Base-by-base conservation (phyloP, 371 early-diverging fungal species). In the Apophysomyces elegans region DNA sequence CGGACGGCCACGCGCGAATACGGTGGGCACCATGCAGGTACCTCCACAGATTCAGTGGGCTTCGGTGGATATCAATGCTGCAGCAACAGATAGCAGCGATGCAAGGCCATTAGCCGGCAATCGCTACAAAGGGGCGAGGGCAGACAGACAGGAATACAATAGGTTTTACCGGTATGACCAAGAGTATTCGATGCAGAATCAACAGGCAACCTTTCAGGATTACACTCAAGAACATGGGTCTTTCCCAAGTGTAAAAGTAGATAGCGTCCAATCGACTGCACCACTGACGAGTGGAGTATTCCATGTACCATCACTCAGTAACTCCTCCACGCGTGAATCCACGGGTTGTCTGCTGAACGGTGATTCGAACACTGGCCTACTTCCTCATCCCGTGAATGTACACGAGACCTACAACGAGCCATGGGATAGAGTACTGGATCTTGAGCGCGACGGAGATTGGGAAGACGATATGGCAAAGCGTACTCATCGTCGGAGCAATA, bases 1-100 rank as follows among this genome's bases (percentile, higher is more conserved):
- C 36, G 74, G 70, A 13, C 65, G 82, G 5, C 82, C 82, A 14
- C 70, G 82, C 35, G 79, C 82, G 7, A 81, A 70, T 61, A 81
- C 82, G 39, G 62, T 81, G 8, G 82, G 82, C 6, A 76, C 78
- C 1, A 71, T 78, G 70, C 77, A 76, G 26, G 68, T 70, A 7
- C 75, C 78, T 9, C 76, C 74, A 14, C 81, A 73, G 18, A 68
- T 74, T 13, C 78, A 76, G 45, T 45, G 46, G 46, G 46, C 46
- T 7, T n/a, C 46, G 46, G 16, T 45, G 46, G 46, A 45, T 45
- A 16, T 45, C 0, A 45, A 13, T 18, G 4, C 46, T 6, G 16
- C n/a, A n/a, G 46, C 16, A 45, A 18, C 46, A 13, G 46, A 45
- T 18, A 45, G 46, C 16, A 18, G n/a, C 13, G 46, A 45, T n/a